phyloP scores from a whole-genome alignment of 2,329 filamentous ascomycete genomes.

The Aspergillus sp. region DNA sequence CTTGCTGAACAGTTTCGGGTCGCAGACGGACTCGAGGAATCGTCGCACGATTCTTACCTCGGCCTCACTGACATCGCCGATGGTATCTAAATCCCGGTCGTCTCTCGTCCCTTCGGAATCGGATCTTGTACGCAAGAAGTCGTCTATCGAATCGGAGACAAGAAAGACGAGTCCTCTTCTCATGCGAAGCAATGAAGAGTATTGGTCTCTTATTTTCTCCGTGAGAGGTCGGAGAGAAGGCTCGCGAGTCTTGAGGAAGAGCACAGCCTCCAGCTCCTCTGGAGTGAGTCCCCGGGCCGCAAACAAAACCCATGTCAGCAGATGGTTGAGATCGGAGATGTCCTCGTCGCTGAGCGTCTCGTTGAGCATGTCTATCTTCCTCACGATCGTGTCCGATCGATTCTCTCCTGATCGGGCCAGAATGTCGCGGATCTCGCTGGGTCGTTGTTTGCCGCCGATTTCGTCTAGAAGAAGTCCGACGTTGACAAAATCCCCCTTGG shows the following conservation, averaged over 20 bases:
- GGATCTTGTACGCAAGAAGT: slow-evolving; percentile 12
- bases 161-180: slow-evolving; percentile 11
- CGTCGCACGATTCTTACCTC: slow-evolving; percentile 25
- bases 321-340: slow-evolving; percentile 25
- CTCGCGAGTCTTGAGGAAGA: slow-evolving; percentile 22
- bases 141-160: slow-evolving; percentile 22
- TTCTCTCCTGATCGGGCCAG: slow-evolving; percentile 23
- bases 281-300: slow-evolving; percentile 7
- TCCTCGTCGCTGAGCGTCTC: slow-evolving; percentile 24
- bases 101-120: not conserved
- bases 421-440: slow-evolving; percentile 24
- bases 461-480: slow-evolving; percentile 23
- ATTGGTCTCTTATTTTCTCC: slow-evolving; percentile 24
- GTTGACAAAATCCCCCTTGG: slow-evolving; percentile 24
- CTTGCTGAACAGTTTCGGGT: slow-evolving; percentile 22
- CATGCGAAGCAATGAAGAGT: slow-evolving; percentile 21
- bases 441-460: slow-evolving; percentile 25
- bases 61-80: slow-evolving; percentile 15
- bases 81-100: not conserved
- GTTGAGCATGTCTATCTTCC: slow-evolving; percentile 18
- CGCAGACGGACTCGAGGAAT: slow-evolving; percentile 26
- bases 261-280: slow-evolving; percentile 18
- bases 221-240: slow-evolving; percentile 24
- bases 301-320: slow-evolving; percentile 22
- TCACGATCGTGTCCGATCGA: slow-evolving; percentile 22